phyloP scores from a whole-genome alignment of 1,284 basidiomycete species.

The Amylostereum areolatum region DNA sequence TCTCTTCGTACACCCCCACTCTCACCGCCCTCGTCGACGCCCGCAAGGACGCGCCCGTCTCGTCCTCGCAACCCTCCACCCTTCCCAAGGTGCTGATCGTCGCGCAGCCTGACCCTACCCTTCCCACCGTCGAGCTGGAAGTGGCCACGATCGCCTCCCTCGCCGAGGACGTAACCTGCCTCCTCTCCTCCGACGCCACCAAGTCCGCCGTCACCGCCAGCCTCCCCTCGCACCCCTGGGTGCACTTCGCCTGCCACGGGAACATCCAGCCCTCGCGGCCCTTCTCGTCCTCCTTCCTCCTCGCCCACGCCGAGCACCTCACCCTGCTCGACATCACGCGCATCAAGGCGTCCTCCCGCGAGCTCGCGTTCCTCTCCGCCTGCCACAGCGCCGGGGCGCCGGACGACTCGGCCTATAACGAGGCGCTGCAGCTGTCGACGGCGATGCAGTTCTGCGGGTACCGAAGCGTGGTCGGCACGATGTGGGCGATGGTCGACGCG shows the following conservation, averaged over 20 bases:
- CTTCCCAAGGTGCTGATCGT: conserved; percentile 9
- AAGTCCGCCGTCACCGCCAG: conserved; percentile 8
- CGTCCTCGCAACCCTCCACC: not conserved
- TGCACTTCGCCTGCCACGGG: conserved; percentile 22
- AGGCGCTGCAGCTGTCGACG: conserved; percentile 27
- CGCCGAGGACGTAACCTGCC: not conserved
- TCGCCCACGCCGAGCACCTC: conserved; percentile 16
- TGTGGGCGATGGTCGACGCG: conserved; percentile 26
- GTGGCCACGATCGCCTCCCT: not conserved
- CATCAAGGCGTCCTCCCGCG: conserved; percentile 17
- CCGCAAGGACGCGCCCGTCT: not conserved
- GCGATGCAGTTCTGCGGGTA: conserved; percentile 28
- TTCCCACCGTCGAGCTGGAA: not conserved
- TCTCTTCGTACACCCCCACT: conserved; percentile 32
- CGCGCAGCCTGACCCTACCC: not conserved
- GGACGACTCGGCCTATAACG: conserved; percentile 12
- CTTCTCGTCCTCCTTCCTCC: conserved; percentile 19
- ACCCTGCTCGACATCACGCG: conserved; percentile 22
- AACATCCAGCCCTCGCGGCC: conserved; percentile 10
- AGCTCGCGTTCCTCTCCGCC: conserved; percentile 30
- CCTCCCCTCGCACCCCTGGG: conserved; percentile 20
- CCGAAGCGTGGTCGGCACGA: conserved; percentile 29
- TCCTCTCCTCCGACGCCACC: not conserved
- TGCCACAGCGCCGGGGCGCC: conserved; percentile 20
- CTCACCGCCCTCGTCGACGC: conserved; percentile 22